Evolutionary conservation across 2,329 filamentous ascomycete species (phyloP), one percentile per base, ranked within the genome.

Genomic region (Cladosporium sp.): DNA sequence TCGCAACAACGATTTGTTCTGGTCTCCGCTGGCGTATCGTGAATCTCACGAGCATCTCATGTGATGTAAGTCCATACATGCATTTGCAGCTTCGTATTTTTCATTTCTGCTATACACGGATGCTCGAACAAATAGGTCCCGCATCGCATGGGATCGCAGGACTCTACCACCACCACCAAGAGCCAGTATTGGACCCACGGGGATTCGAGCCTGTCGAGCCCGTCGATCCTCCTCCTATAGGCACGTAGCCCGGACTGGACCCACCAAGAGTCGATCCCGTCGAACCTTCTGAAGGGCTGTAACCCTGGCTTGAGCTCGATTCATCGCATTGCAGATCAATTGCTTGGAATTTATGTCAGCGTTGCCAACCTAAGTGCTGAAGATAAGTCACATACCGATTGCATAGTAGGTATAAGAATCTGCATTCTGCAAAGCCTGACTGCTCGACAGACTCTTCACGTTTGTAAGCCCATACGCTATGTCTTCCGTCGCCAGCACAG

Each of bases 381-480:
- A 30, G 28, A 30, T 5, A 30, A 12, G 11, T 9, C 22, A 47
- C 43, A n/a, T 47, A 55, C 51, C 51, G 7, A 55, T 55, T n/a
- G 81, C 78, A 64, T 78, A 83, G 34, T 82, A 70, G 6, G 80
- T 77, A 66, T 77, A 87, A 0, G 80, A 81, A 67, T 88, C 86
- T 20, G 86, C 86, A 63, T 88, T 86, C 65, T 79, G 75, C 7
- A 88, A 66, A 51, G 84, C 84, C 65, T 82, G 71, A 3, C 70
- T 65, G 0, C 76, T 75, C 7, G 72, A 75, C 62, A 88, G 69
- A 5, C 72, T 66, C 2, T 68, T 75, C 5, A 72, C 69, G 51
- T 77, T 76, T 5, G 75, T 69, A 65, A 86, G 88, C 25, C 82
- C 84, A 63, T 83, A 84, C 34, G 75, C 80, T 52, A 80, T 73